Conservation (phyloP, 2,329 filamentous ascomycete genomes). For the Cladophialophora bantiana region DNA sequence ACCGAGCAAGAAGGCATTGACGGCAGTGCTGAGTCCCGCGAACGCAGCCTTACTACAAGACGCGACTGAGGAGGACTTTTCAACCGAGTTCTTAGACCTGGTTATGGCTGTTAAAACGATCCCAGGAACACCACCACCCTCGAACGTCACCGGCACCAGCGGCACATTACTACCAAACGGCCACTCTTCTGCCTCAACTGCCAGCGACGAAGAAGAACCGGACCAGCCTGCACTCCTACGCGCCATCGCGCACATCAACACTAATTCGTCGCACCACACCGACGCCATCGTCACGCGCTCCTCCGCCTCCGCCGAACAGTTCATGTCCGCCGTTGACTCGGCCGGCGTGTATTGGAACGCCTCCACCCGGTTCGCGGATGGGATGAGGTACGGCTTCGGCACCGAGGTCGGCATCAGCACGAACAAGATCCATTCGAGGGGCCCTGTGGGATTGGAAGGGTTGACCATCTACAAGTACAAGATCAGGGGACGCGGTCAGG, state of each 20-base stretch:
- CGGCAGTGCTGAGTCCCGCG: constrained; percentile 53
- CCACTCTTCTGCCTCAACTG: background rate
- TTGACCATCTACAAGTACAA: constrained; percentile 98
- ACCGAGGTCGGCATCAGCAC: constrained; percentile 98
- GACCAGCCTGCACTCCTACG: constrained; percentile 61
- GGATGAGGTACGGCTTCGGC: constrained; percentile 96
- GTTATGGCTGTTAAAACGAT: constrained; percentile 85
- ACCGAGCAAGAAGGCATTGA: constrained; percentile 69
- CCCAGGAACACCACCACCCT: constrained; percentile 40
- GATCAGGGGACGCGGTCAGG: constrained; percentile 81
- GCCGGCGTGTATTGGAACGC: constrained; percentile 97
- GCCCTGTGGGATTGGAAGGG: constrained; percentile 91
- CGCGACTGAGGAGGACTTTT: constrained; percentile 74
- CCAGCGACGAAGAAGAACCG: background rate
- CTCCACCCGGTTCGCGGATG: constrained; percentile 91
- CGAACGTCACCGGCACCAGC: background rate
- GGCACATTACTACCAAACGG: background rate
- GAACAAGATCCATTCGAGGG: constrained; percentile 95
- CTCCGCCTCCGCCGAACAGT: constrained; percentile 72
- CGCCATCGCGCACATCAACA: constrained; percentile 88
- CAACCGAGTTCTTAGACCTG: constrained; percentile 88
- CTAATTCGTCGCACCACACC: constrained; percentile 91
- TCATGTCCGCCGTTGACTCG: constrained; percentile 85
- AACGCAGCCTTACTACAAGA: constrained; percentile 64
- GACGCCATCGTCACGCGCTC: constrained; percentile 84